Conservation (phyloP, 2,329 filamentous ascomycete species). For the Raffaelea albimanens region DNA sequence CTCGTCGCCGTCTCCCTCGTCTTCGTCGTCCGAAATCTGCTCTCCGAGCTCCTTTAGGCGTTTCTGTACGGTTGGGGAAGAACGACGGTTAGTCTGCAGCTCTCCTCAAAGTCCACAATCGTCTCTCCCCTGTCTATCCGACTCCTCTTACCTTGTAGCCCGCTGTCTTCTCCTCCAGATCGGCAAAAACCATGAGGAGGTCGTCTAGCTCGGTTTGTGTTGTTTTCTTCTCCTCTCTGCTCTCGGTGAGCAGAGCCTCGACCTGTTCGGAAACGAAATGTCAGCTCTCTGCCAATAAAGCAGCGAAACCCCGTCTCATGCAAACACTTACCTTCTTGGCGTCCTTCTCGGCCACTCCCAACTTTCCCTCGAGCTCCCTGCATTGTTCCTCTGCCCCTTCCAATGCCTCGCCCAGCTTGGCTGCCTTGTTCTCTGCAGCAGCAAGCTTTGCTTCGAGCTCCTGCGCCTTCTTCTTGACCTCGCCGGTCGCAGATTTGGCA, state of each 20-base stretch:
- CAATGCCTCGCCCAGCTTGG: constrained; percentile 18
- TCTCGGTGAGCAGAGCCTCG: constrained; percentile 29
- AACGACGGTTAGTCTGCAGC: constrained; percentile 13
- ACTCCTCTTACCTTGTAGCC: constrained; percentile 57
- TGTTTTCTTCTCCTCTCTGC: constrained; percentile 52
- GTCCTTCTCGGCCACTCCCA: constrained; percentile 20
- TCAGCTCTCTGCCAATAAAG: neutral
- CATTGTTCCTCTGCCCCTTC: constrained; percentile 15
- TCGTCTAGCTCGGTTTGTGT: constrained; percentile 71
- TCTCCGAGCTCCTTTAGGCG: constrained; percentile 59
- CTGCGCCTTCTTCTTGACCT: constrained; percentile 13
- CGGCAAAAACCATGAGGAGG: constrained; percentile 69
- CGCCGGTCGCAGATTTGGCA: constrained; percentile 8
- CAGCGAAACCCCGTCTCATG: neutral
- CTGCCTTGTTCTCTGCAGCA: constrained; percentile 10
- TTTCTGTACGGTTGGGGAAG: constrained; percentile 24
- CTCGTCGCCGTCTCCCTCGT: constrained; percentile 42
- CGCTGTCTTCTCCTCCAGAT: constrained; percentile 66
- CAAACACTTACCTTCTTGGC: constrained; percentile 16
- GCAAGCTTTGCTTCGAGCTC: constrained; percentile 21
- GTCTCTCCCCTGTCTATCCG: neutral
- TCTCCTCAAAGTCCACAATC: neutral
- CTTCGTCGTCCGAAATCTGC: constrained; percentile 65
- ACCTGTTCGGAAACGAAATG: constrained; percentile 15
- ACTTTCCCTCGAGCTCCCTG: constrained; percentile 20